Evolutionary conservation across 2,329 filamentous ascomycete species (phyloP), one percentile per base, ranked within the genome.

Genomic region (Fusarium circinatum): DNA sequence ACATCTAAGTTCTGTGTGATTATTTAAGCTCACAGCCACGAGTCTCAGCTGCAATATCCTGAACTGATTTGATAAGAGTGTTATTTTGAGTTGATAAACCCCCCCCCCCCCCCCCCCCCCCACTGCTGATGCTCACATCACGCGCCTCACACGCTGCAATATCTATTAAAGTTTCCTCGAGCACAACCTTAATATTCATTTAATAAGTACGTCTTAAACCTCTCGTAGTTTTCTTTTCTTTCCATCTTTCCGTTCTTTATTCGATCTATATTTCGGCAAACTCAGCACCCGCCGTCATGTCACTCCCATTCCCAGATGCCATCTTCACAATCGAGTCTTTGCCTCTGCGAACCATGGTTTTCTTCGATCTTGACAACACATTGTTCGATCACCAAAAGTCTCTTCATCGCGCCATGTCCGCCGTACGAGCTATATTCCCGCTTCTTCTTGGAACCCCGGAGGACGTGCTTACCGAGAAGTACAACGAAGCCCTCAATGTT

Each of bases 281-380:
- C 5, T 10, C 18, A 26, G 1, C 51, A 36, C 12, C n/a, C 6
- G 10, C 32, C 22, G 17, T 34, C 7, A 47, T 30, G 18, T 3
- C n/a, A 1, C 9, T 34, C 13, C 30, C 14, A 26, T 1, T 5
- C 6, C 5, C 20, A 12, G 13, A 5, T 5, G 4, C 4, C 4
- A n/a, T 26, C 14, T 10, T 14, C 41, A 58, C 38, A 7, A 32
- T 20, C 1, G 41, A 2, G 14, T 20, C 24, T 36, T 3, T 15
- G 12, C 15, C 24, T 15, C 0, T 2, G 10, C 4, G 4, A 2
- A 9, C 11, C 0, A 32, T 24, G 22, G 17, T 55, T 8, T 57
- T 71, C 42, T 73, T 71, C n/a, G 68, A 65, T 11, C 57, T 73
- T 1, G 64, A 71, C 14, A 55, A 59, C 34, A 73, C 65, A 11